Percentiles rank a stretch among this genome's conserved stretches.
phyloP scores from a whole-genome alignment of 805 yeast genomes.

The Metschnikowia reukaufii region DNA sequence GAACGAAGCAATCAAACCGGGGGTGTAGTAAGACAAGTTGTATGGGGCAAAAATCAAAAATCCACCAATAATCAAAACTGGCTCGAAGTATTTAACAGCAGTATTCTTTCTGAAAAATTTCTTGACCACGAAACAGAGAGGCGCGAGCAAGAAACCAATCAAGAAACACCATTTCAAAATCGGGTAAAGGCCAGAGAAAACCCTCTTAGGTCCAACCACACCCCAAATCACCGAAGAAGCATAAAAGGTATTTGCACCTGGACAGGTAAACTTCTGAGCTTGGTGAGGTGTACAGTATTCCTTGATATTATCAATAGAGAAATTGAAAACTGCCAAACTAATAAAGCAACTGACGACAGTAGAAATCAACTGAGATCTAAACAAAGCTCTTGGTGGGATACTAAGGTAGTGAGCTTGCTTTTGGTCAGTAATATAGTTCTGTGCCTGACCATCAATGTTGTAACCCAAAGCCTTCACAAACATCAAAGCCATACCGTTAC shows the following conservation, averaged over 20 bases:
- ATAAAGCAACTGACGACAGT: slow-evolving; percentile 42
- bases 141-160: slow-evolving; percentile 39
- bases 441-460: slow-evolving; percentile 48
- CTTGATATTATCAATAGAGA: slow-evolving; percentile 39
- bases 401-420: slow-evolving; percentile 46
- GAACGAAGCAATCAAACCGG: slow-evolving; percentile 29
- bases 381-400: slow-evolving; percentile 39
- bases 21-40: slow-evolving; percentile 56
- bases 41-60: slow-evolving; percentile 74
- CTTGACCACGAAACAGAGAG: slow-evolving; percentile 34
- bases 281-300: slow-evolving; percentile 34
- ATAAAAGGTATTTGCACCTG: slow-evolving; percentile 41
- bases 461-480: slow-evolving; percentile 48
- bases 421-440: slow-evolving; percentile 47
- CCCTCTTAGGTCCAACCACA: slow-evolving; percentile 33
- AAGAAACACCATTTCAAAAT: slow-evolving; percentile 28
- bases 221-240: slow-evolving; percentile 47
- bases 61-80: slow-evolving; percentile 45
- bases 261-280: slow-evolving; percentile 36
- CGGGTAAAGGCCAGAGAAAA: slow-evolving; percentile 16
- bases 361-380: slow-evolving; percentile 43
- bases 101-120: slow-evolving; percentile 37
- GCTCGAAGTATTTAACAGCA: slow-evolving; percentile 40
- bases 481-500: slow-evolving; percentile 50
- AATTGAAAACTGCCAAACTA: slow-evolving; percentile 40